Evolutionary conservation across 1,284 basidiomycete genomes (phyloP).

Genomic region (Cryptococcus sp.): DNA sequence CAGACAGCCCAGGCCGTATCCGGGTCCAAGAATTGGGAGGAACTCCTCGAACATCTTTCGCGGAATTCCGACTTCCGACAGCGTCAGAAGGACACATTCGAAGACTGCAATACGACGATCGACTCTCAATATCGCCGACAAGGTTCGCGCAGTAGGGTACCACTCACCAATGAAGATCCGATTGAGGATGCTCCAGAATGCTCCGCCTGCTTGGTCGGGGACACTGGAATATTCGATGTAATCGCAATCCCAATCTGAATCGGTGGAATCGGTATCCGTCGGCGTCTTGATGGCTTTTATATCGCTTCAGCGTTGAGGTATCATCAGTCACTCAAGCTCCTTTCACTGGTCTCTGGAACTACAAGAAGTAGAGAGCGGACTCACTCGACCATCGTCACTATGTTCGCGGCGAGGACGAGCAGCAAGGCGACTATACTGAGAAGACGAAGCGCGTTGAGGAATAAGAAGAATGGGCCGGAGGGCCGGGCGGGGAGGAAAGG

Average conservation of each 20-base stretch:
- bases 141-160: constrained; percentile 10
- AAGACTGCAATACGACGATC: constrained; percentile 54
- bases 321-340: neutral
- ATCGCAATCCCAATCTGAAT: constrained; percentile 59
- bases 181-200: constrained; percentile 82
- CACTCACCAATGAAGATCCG: constrained; percentile 67
- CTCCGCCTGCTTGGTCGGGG: constrained; percentile 80
- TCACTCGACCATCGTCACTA: constrained; percentile 71
- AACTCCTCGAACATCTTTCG: constrained; percentile 69
- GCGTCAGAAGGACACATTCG: constrained; percentile 70
- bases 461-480: constrained; percentile 63
- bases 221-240: constrained; percentile 73
- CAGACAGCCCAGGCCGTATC: constrained; percentile 77
- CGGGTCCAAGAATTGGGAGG: constrained; percentile 81
- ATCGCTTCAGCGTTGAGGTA: constrained; percentile 55
- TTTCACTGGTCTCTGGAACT: neutral
- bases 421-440: constrained; percentile 75
- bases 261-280: constrained; percentile 3
- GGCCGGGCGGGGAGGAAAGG: constrained; percentile 36
- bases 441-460: constrained; percentile 72
- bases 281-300: constrained; percentile 62
- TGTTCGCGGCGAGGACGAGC: constrained; percentile 70
- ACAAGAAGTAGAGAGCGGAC: constrained; percentile 15
- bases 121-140: neutral
- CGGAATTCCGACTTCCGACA: constrained; percentile 78